These are phyloP conservation scores for Gracilaria caudata DNA, from an alignment of 23 red algal genomes.

Conservation along the genomic window DNA sequence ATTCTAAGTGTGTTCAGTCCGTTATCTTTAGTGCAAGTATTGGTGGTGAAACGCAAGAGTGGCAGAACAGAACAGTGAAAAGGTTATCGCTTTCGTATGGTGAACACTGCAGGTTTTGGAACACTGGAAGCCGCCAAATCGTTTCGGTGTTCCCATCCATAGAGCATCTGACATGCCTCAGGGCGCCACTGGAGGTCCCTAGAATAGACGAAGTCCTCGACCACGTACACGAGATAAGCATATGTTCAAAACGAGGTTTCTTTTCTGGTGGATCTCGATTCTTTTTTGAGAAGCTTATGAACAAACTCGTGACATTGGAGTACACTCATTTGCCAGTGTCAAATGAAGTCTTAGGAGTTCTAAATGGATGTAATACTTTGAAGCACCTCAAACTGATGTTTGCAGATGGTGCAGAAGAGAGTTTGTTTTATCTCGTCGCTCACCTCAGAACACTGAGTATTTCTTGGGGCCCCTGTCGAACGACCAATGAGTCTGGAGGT, in stretches of 20 bases:
- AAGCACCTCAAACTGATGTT: background rate
- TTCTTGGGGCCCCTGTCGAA: conserved; percentile 4
- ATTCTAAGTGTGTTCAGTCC: conserved; percentile 6
- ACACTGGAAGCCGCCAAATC: conserved; percentile 1
- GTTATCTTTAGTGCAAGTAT: background rate
- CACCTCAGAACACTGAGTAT: background rate
- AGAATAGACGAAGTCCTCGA: background rate
- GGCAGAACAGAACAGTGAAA: background rate
- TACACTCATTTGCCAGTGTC: background rate
- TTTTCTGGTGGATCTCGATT: background rate
- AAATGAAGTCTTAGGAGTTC: background rate
- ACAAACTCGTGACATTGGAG: conserved; percentile 6
- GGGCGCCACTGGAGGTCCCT: background rate
- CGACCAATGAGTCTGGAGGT: background rate
- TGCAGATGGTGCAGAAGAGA: background rate
- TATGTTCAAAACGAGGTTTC: background rate
- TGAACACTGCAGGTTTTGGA: background rate
- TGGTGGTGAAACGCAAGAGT: background rate
- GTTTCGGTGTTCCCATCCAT: background rate
- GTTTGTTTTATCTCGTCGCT: background rate
- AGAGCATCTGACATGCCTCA: background rate
- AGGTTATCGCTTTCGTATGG: background rate
- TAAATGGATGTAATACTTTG: background rate
- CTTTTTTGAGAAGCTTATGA: background rate
- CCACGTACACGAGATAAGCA: background rate